phyloP scores from a whole-genome alignment of 345 rosid genomes.

The Eutrema heterophyllum region DNA sequence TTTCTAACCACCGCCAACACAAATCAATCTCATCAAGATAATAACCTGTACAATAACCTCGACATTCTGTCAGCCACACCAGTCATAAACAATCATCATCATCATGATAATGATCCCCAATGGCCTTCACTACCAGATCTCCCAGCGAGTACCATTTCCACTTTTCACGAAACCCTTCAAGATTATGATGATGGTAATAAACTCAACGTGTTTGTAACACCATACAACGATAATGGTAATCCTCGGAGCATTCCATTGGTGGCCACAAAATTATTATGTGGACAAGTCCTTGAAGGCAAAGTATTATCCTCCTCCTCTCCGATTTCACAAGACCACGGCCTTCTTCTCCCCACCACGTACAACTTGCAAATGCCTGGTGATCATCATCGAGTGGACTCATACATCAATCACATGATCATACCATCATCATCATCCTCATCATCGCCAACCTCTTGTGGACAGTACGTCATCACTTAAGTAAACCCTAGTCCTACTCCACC shows the following conservation, averaged over 20 bases:
- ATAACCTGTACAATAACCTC: conserved; percentile 17
- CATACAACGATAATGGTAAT: conserved; percentile 22
- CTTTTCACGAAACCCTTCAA: conserved; percentile 27
- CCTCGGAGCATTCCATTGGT: not conserved
- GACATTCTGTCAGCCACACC: conserved; percentile 15
- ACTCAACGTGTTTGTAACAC: conserved; percentile 17
- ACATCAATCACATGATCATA: conserved; percentile 55
- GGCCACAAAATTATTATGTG: conserved; percentile 46
- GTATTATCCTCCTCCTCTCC: conserved; percentile 18
- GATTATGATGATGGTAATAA: conserved; percentile 23
- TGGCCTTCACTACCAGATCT: conserved; percentile 30
- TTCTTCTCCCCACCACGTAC: conserved; percentile 32
- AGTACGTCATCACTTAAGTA: conserved; percentile 35
- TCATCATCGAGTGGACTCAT: conserved; percentile 41
- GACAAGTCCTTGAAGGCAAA: conserved; percentile 47
- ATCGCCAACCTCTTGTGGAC: conserved; percentile 40
- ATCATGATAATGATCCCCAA: conserved; percentile 10
- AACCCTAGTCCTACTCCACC: conserved; percentile 53
- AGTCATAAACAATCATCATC: not conserved
- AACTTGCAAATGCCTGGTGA: conserved; percentile 24
- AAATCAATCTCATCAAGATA: conserved; percentile 23
- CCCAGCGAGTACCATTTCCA: conserved; percentile 27
- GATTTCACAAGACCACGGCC: conserved; percentile 19
- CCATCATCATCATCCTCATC: conserved; percentile 44
- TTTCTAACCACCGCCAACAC: conserved; percentile 7